Percentiles rank a stretch among this genome's conserved stretches.
These are phyloP conservation scores for Gloeophyllum trabeum DNA, from an alignment of 768 basidiomycete species.

Conservation along the genomic window DNA sequence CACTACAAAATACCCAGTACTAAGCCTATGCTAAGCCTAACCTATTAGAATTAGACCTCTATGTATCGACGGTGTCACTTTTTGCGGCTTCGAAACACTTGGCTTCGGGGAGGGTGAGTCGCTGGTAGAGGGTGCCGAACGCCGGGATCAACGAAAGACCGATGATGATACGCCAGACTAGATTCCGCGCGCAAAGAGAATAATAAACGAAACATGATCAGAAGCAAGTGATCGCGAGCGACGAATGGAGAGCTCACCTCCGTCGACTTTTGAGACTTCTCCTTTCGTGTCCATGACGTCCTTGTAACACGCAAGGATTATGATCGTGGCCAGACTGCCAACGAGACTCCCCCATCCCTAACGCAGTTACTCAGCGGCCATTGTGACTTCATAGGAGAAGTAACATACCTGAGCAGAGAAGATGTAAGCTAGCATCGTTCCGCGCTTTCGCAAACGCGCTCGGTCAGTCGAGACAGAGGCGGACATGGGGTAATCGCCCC, in stretches of 20 bases:
- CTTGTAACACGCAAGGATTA: constrained; percentile 56
- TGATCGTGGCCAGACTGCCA: constrained; percentile 49
- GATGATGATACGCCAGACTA: constrained; percentile 64
- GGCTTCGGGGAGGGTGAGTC: constrained; percentile 63
- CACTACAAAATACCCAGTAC: too few relatives aligned
- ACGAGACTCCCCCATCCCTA: constrained; percentile 61
- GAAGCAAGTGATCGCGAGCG: too few relatives aligned
- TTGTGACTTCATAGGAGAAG: background rate
- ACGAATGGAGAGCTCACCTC: too few relatives aligned
- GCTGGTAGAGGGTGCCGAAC: constrained; percentile 64
- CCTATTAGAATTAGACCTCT: background rate
- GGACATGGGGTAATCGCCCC: constrained; percentile 74
- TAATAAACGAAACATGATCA: background rate
- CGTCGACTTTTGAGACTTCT: constrained; percentile 56
- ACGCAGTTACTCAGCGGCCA: background rate
- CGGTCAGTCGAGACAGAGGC: constrained; percentile 61
- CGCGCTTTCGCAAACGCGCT: constrained; percentile 51
- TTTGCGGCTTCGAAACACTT: constrained; percentile 38
- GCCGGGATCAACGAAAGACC: constrained; percentile 72
- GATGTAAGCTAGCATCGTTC: constrained; percentile 64
- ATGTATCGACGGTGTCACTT: constrained; percentile 11
- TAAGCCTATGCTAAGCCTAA: too few relatives aligned
- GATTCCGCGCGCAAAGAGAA: background rate
- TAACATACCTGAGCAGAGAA: constrained; percentile 46
- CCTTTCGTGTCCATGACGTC: constrained; percentile 46